These are phyloP conservation scores for Irpex sp. DNA, from an alignment of 1,284 basidiomycete genomes.

Conservation along the genomic window DNA sequence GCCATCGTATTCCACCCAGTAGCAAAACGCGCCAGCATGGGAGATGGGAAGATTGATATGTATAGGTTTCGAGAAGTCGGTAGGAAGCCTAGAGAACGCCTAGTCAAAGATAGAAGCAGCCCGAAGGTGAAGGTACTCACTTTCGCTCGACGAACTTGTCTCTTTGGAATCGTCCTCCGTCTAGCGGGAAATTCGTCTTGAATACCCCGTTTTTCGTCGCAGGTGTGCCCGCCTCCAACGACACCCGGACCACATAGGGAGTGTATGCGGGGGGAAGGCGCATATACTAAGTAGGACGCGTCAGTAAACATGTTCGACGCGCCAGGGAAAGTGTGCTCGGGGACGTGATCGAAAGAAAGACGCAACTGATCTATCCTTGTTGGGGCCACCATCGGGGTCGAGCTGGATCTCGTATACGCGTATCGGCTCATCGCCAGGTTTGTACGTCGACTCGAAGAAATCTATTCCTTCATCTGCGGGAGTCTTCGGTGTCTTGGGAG, in stretches of 20 bases:
- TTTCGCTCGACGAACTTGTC: conserved; percentile 73
- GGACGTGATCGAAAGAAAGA: conserved; percentile 14
- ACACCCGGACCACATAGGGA: conserved; percentile 88
- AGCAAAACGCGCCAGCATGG: conserved; percentile 91
- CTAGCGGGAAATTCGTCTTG: conserved; percentile 92
- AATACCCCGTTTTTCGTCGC: conserved; percentile 87
- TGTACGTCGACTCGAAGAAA: conserved; percentile 69
- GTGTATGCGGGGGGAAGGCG: conserved; percentile 87
- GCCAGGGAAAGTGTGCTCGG: not conserved
- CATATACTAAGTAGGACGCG: conserved; percentile 69
- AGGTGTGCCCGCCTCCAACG: conserved; percentile 85
- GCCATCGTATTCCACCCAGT: conserved; percentile 89
- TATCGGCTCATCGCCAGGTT: conserved; percentile 59
- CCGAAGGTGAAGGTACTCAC: conserved; percentile 45
- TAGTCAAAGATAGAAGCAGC: conserved; percentile 7
- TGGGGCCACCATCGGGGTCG: conserved; percentile 87
- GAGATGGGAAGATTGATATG: conserved; percentile 92
- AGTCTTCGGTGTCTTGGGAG: conserved; percentile 66
- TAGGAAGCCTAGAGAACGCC: conserved; percentile 57
- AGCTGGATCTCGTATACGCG: conserved; percentile 83
- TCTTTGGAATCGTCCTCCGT: conserved; percentile 83
- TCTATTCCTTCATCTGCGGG: conserved; percentile 89
- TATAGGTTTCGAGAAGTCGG: conserved; percentile 83
- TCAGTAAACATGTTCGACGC: conserved; percentile 8
- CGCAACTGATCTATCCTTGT: conserved; percentile 76